Conservation (phyloP, 345 rosid species). For the Pugionium cornutum region DNA sequence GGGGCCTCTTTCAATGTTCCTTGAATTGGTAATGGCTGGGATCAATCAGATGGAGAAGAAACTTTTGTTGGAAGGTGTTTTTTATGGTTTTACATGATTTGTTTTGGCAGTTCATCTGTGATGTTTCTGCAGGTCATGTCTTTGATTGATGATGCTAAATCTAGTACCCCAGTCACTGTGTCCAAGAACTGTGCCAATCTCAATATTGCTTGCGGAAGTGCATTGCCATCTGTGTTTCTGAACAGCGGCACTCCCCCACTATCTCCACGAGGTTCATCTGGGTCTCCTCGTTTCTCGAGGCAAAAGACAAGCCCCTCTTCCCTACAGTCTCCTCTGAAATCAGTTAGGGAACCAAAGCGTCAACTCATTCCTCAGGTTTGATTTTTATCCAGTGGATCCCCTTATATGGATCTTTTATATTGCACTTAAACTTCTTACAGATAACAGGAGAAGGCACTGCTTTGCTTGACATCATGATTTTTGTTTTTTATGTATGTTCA, state of each 20-base stretch:
- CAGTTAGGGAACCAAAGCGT: slow-evolving; percentile 58
- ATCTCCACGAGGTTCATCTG: slow-evolving; percentile 77
- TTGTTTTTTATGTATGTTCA: background rate
- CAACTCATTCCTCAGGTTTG: slow-evolving; percentile 88
- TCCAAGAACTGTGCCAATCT: slow-evolving; percentile 48
- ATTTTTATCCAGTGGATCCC: slow-evolving; percentile 12
- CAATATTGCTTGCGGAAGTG: slow-evolving; percentile 49
- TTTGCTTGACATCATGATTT: slow-evolving; percentile 15
- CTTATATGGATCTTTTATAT: slow-evolving; percentile 13
- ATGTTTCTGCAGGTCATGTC: slow-evolving; percentile 60
- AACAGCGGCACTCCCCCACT: slow-evolving; percentile 84
- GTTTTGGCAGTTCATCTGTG: slow-evolving; percentile 7
- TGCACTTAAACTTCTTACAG: background rate
- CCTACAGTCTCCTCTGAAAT: slow-evolving; percentile 72
- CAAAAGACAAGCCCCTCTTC: slow-evolving; percentile 67
- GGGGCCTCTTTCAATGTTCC: background rate
- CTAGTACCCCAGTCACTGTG: slow-evolving; percentile 54
- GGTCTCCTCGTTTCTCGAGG: slow-evolving; percentile 69
- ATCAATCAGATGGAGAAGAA: background rate
- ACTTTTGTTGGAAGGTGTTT: background rate
- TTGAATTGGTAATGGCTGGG: background rate
- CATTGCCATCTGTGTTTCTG: slow-evolving; percentile 74
- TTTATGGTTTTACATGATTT: background rate
- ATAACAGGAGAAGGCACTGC: background rate
- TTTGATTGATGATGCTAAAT: slow-evolving; percentile 71